Conservation (phyloP, 768 basidiomycete genomes). For the Amanita pallidorosea region DNA sequence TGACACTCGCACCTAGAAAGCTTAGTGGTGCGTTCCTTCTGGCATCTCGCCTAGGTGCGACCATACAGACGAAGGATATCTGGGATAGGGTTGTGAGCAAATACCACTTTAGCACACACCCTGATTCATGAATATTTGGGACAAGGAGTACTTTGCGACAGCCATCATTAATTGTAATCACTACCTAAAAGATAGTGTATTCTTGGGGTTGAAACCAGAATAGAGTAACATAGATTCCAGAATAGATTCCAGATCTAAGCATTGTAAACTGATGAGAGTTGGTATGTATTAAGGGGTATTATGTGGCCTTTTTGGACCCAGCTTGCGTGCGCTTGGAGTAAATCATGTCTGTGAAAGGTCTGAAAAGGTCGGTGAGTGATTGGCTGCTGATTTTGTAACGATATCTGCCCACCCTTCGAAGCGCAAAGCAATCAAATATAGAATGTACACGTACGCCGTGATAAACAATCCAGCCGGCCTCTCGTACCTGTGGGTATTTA, state of each 20-base stretch:
- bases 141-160: background rate
- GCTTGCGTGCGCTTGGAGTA: conserved; percentile 47
- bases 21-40: conserved; percentile 75
- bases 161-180: background rate
- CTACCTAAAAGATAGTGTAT: background rate
- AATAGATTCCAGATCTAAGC: background rate
- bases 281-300: background rate
- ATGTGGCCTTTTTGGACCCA: conserved; percentile 15
- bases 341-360: conserved; percentile 78
- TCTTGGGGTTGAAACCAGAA: conserved; percentile 3
- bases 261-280: conserved; percentile 1
- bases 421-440: conserved; percentile 73
- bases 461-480: conserved; percentile 77
- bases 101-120: conserved; percentile 21
- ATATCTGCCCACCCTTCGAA: conserved; percentile 73
- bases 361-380: conserved; percentile 12
- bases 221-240: background rate
- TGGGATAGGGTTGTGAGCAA: conserved; percentile 60
- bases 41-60: conserved; percentile 63
- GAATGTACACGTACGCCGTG: conserved; percentile 70
- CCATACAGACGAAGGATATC: conserved; percentile 58
- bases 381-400: background rate
- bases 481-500: conserved; percentile 50
- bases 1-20: conserved; percentile 36
- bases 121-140: background rate